phyloP scores from a whole-genome alignment of 768 basidiomycete genomes.

The Russula virescens region DNA sequence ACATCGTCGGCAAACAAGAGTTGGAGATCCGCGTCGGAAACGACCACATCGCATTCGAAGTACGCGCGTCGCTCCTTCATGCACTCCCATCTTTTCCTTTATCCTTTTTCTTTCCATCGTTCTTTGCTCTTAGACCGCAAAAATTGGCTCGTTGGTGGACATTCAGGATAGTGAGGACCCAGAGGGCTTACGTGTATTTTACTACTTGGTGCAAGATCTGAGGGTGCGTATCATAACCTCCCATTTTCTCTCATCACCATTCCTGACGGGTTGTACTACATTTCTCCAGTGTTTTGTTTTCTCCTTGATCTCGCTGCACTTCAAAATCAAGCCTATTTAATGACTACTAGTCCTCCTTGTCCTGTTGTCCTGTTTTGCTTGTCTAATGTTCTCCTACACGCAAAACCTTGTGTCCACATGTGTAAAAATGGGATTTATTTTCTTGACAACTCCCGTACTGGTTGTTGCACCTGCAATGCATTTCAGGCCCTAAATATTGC shows the following conservation, averaged over 20 bases:
- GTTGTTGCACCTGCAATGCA: too few species aligned
- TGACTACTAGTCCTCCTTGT: neutral
- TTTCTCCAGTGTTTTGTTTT: constrained; percentile 84
- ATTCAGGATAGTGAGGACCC: constrained; percentile 97
- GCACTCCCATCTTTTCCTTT: too few species aligned
- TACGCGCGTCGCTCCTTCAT: constrained; percentile 32
- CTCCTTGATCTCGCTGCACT: constrained; percentile 96
- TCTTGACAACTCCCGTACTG: too few species aligned
- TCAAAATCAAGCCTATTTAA: constrained; percentile 99
- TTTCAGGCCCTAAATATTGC: too few species aligned
- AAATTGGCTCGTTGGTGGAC: constrained; percentile 95
- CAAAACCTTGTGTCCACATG: neutral
- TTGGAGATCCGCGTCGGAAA: constrained; percentile 91
- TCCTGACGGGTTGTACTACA: too few species aligned
- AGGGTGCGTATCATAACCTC: constrained; percentile 49
- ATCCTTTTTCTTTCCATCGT: neutral
- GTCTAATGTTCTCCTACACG: neutral
- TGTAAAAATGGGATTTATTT: neutral
- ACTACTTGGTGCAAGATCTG: constrained; percentile 97
- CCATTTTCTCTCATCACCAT: too few species aligned
- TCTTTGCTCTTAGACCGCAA: constrained; percentile 67
- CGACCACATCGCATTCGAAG: constrained; percentile 97
- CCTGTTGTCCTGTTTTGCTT: neutral
- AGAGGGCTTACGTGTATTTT: constrained; percentile 95
- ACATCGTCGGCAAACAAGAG: constrained; percentile 97